A percentile compares a stretch with the other conserved stretches of the same genome.
Evolutionary conservation across 2,329 filamentous ascomycete genomes (phyloP).

Genomic region (Albifimbria verrucaria): DNA sequence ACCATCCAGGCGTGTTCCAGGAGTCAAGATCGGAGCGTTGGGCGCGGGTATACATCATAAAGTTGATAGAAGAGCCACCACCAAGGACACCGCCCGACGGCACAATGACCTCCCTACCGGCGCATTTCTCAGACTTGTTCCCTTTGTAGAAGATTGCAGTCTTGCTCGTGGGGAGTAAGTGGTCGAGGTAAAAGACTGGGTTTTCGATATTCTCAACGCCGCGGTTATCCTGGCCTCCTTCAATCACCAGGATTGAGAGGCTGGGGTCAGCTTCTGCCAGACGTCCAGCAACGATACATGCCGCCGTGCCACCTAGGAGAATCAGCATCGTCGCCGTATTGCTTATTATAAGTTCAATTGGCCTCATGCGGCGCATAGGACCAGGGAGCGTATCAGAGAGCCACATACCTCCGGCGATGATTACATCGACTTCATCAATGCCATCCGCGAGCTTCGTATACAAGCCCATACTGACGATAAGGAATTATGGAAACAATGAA

Average conservation of each 20-base stretch:
- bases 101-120: conserved; percentile 18
- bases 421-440: conserved; percentile 1
- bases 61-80: conserved; percentile 30
- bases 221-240: conserved; percentile 22
- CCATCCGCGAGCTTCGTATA: not conserved
- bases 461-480: not conserved
- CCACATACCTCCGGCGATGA: not conserved
- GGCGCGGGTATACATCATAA: conserved; percentile 27
- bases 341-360: not conserved
- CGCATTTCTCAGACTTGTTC: conserved; percentile 18
- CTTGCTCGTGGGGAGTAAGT: conserved; percentile 16
- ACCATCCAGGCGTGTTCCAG: conserved; percentile 25
- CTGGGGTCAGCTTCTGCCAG: conserved; percentile 20
- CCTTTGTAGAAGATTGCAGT: conserved; percentile 19
- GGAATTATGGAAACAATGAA: not conserved
- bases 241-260: conserved; percentile 22
- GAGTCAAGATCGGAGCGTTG: conserved; percentile 20
- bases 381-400: not conserved
- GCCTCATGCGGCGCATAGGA: not conserved
- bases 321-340: not conserved
- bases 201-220: conserved; percentile 19
- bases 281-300: conserved; percentile 21
- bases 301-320: conserved; percentile 18
- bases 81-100: conserved; percentile 23
- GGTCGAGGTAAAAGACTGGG: conserved; percentile 15